phyloP scores from a whole-genome alignment of 2,329 filamentous ascomycete genomes.

The Ophiostoma pallidulum region DNA sequence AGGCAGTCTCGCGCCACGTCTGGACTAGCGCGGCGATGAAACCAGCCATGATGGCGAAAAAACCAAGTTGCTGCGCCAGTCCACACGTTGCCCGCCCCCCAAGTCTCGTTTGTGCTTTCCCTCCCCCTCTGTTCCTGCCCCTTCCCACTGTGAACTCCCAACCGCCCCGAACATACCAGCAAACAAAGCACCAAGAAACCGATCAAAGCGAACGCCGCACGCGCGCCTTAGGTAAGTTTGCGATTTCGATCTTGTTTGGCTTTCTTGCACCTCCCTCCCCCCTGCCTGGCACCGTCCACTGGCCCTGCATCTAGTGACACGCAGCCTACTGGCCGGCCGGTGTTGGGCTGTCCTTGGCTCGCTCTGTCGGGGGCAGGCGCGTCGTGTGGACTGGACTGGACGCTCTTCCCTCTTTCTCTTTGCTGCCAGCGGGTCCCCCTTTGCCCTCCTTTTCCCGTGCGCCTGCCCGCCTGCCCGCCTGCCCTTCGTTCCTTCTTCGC shows the following conservation, averaged over 20 bases:
- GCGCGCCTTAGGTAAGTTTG: conserved; percentile 26
- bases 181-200: conserved; percentile 10
- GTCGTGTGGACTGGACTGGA: too few species aligned
- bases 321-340: too few species aligned
- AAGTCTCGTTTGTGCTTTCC: background rate
- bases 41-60: conserved; percentile 9
- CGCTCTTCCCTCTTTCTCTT: background rate
- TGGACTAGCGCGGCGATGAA: conserved; percentile 11
- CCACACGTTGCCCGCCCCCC: background rate
- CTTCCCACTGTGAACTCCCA: conserved; percentile 13
- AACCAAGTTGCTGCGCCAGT: conserved; percentile 3
- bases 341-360: too few species aligned
- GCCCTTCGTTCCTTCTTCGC: background rate
- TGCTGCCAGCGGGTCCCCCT: background rate
- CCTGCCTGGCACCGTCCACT: conserved; percentile 18
- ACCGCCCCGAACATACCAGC: conserved; percentile 11
- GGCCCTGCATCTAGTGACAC: conserved; percentile 22
- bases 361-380: too few species aligned
- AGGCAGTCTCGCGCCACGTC: conserved; percentile 1
- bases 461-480: background rate
- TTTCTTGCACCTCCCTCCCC: conserved; percentile 17
- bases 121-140: background rate
- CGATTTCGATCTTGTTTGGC: conserved; percentile 19
- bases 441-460: conserved; percentile 15
- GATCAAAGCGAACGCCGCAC: conserved; percentile 11